Base-by-base conservation (phyloP, 1,284 basidiomycete genomes). In the Cryptococcus wingfieldii region DNA sequence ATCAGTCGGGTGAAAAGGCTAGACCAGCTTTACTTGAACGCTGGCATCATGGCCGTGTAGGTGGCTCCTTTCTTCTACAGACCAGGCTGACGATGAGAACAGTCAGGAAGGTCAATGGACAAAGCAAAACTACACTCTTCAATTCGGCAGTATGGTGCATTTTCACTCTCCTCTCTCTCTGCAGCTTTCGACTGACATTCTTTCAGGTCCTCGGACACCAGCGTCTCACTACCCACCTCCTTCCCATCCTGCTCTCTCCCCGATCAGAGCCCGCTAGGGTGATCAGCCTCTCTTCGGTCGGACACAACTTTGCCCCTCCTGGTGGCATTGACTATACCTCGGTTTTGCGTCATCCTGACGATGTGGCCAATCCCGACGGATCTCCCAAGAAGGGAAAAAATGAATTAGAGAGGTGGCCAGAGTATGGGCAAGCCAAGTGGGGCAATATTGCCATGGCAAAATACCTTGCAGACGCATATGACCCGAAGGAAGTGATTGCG, bases 81-180 rank as follows among this genome's bases (percentile, higher is more conserved):
- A 23, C 51, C 39, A 46, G 8, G n/a, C 18, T 34, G n/a, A 18
- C 23, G 16, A 28, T 49, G 14, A 34, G 8, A 23, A 8, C 41
- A 69, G 69, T 7, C 63, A 55, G 5, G 58, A 60, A 34, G 66
- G 67, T 0, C 56, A 71, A 53, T 57, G 79, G 38, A 84, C 84
- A 1, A 70, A 72, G 19, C 80, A 86, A 54, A 82, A 82, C 3
- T 81, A 80, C 60, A 81, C 83, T 45, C 66, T 84, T 4, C 83
- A 84, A 62, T 84, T 83, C 54, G 85, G 84, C 1, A 84, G 83
- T 8, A 86, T 86, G 65, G 72, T 72, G 43, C 54, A 63, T 60
- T 7, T 7, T 34, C 10, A 27, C 9, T 5, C 2, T 43, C 27
- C n/a, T 14, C 58, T 16, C 27, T 53, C 57, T 6, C 61, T 52